Evolutionary conservation across 306 rosid species (phyloP).

Genomic region (Trifolium repens): DNA sequence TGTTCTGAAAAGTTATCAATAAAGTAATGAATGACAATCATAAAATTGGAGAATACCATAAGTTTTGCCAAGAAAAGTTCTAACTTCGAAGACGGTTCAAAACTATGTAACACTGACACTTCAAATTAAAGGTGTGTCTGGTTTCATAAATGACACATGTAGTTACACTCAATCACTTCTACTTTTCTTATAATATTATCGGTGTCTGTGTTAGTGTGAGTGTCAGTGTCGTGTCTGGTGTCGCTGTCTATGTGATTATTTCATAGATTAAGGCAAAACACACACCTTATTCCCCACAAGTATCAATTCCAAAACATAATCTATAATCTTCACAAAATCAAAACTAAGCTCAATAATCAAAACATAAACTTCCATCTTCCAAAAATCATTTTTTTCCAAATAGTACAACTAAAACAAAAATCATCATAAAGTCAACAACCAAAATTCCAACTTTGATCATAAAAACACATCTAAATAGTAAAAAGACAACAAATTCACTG

Average conservation of each 20-base stretch:
- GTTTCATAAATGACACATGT: neutral
- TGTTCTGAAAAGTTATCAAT: neutral
- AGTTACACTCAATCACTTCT: neutral
- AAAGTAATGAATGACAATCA: neutral
- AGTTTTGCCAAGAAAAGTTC: conserved; percentile 10
- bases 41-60: neutral
- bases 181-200: neutral
- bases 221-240: neutral
- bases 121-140: neutral
- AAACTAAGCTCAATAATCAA: conserved; percentile 12
- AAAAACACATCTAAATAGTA: neutral
- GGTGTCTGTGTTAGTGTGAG: neutral
- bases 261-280: neutral
- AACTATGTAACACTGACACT: neutral
- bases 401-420: neutral
- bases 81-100: neutral
- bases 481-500: neutral
- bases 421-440: neutral
- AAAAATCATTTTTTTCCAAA: neutral
- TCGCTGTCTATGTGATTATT: neutral
- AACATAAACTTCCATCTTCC: conserved; percentile 8
- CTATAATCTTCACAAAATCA: conserved; percentile 8
- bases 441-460: neutral
- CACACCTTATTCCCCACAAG: neutral
- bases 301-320: neutral